phyloP scores from a whole-genome alignment of 2,329 filamentous ascomycete genomes.

The Pseudopyrenochaeta lycopersici region DNA sequence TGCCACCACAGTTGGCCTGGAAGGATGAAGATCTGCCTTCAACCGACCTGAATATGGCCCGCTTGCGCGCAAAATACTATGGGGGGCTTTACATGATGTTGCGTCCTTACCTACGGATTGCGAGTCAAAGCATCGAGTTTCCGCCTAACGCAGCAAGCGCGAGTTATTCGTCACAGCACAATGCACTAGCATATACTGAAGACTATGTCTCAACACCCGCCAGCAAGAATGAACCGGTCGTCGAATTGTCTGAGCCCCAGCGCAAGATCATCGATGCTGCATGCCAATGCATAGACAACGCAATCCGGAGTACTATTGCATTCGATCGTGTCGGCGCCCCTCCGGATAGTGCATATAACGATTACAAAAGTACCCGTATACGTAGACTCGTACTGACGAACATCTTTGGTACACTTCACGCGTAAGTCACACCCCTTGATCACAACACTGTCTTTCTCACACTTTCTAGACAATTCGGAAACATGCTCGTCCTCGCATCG shows the following conservation, averaged over 20 bases:
- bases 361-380: constrained; percentile 65
- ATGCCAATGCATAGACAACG: no score
- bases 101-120: constrained; percentile 75
- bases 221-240: no score
- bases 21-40: constrained; percentile 75
- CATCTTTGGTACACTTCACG: no score
- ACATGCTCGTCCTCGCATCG: constrained; percentile 88
- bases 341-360: constrained; percentile 30
- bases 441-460: constrained; percentile 22
- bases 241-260: no score
- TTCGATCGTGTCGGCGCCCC: no score
- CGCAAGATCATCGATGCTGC: no score
- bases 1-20: constrained; percentile 66
- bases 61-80: constrained; percentile 93
- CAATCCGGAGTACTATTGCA: no score
- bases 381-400: constrained; percentile 82
- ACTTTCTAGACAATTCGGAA: constrained; percentile 87
- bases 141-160: constrained; percentile 36
- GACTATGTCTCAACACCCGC: constrained; percentile 20
- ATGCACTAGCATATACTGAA: constrained; percentile 58
- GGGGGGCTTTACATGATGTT: constrained; percentile 91
- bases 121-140: constrained; percentile 60
- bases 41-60: constrained; percentile 78
- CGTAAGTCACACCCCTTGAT: no score
- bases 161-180: constrained; percentile 50